Conservation (phyloP, 225 moss, liverwort and hornwort genomes). For the Rhytidiadelphus loreus region DNA sequence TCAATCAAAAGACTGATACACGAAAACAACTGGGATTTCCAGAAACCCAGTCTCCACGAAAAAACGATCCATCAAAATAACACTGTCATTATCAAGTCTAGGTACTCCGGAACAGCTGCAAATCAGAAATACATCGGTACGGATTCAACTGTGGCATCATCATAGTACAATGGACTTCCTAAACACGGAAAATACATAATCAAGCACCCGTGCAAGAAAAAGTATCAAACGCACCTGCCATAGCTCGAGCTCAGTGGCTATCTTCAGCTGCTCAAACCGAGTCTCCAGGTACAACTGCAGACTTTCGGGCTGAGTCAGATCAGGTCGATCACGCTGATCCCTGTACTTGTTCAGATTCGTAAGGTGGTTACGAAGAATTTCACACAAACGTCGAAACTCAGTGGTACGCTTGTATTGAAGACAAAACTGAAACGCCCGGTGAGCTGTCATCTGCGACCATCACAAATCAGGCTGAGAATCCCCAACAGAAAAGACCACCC, state of each 20-base stretch:
- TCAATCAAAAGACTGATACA: background rate
- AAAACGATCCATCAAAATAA: background rate
- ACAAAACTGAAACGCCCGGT: conserved; percentile 94
- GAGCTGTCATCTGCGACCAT: conserved; percentile 74
- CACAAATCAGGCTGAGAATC: background rate
- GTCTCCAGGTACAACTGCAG: conserved; percentile 93
- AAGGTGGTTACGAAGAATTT: conserved; percentile 92
- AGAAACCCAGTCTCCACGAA: background rate
- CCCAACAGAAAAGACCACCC: background rate
- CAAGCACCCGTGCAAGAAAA: background rate
- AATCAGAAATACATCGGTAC: background rate
- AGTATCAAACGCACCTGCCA: conserved; percentile 64
- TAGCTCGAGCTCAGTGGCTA: conserved; percentile 91
- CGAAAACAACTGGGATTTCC: background rate
- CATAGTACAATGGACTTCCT: background rate
- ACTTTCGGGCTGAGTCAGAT: conserved; percentile 91
- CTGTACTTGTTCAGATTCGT: conserved; percentile 94
- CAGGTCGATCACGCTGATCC: conserved; percentile 94
- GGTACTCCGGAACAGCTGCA: background rate
- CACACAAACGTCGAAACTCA: conserved; percentile 91
- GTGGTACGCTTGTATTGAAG: conserved; percentile 94
- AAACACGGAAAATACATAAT: background rate
- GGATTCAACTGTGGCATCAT: background rate
- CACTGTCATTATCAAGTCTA: background rate
- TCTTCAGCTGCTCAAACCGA: conserved; percentile 96